Evolutionary conservation across 1,284 basidiomycete species (phyloP).

Genomic region (Marasmius sp.): DNA sequence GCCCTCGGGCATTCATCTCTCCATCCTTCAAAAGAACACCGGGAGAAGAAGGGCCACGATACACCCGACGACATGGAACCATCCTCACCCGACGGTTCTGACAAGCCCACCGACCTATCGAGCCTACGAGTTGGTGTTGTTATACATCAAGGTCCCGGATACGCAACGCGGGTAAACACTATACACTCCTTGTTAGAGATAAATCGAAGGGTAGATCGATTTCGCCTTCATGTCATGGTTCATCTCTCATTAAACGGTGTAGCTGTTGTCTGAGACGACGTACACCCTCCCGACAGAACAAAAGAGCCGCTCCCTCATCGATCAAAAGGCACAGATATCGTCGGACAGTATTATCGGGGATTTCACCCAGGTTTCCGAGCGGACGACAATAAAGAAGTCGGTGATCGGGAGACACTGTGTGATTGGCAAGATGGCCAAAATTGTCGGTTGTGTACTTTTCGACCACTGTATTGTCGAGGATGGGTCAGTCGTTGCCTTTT

Average conservation of each 20-base stretch:
- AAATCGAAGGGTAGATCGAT: slow-evolving; percentile 66
- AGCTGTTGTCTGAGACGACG: slow-evolving; percentile 54
- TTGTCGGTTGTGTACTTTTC: slow-evolving; percentile 85
- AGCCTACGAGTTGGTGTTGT: slow-evolving; percentile 63
- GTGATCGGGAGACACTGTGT: slow-evolving; percentile 87
- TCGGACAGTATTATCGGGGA: slow-evolving; percentile 83
- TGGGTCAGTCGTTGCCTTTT: slow-evolving; percentile 52
- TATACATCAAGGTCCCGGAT: slow-evolving; percentile 57
- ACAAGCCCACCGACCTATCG: slow-evolving; percentile 33
- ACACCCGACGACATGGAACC: slow-evolving; percentile 9
- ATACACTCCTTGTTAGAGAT: slow-evolving; percentile 80
- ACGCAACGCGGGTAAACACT: slow-evolving; percentile 82
- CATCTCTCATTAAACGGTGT: slow-evolving; percentile 2
- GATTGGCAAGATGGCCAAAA: slow-evolving; percentile 85
- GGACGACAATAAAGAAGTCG: slow-evolving; percentile 84
- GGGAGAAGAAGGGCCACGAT: slow-evolving; percentile 1
- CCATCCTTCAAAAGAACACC: slow-evolving; percentile 22
- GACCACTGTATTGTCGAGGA: slow-evolving; percentile 90
- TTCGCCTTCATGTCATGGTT: slow-evolving; percentile 6
- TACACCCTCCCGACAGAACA: slow-evolving; percentile 60
- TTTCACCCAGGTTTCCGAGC: slow-evolving; percentile 82
- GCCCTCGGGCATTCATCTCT: slow-evolving; percentile 63
- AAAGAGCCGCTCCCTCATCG: slow-evolving; percentile 63
- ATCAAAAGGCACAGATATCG: slow-evolving; percentile 83
- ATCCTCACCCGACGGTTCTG: slow-evolving; percentile 47